Conservation (phyloP, 305 asterid genomes). For the Plantago coronopus region DNA sequence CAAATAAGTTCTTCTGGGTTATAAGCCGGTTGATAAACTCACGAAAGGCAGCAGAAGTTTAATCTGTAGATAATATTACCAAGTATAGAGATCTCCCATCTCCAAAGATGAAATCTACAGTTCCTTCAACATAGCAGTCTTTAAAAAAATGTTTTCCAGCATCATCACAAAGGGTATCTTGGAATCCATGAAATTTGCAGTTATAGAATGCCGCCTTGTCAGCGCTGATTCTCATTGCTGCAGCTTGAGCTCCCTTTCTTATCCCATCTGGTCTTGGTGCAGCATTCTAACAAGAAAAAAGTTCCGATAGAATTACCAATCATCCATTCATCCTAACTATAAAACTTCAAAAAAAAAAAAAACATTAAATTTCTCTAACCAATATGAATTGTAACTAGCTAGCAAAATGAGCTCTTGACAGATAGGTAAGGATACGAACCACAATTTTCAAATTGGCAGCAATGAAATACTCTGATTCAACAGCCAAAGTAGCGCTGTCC, state of each 20-base stretch:
- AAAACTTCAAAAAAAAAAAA: no score
- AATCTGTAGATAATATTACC: no score
- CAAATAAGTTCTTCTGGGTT: background rate
- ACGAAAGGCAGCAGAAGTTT: no score
- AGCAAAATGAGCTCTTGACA: background rate
- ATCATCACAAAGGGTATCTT: constrained; percentile 75
- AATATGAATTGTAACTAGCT: no score
- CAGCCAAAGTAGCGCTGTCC: constrained; percentile 54
- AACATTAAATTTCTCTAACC: background rate
- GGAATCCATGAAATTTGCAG: constrained; percentile 60
- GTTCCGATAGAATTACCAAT: background rate
- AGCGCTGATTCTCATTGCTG: constrained; percentile 55
- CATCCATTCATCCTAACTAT: no score
- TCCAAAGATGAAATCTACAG: constrained; percentile 79
- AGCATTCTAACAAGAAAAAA: constrained; percentile 34
- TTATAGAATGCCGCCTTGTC: constrained; percentile 59
- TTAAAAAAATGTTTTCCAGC: constrained; percentile 65
- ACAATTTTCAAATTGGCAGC: constrained; percentile 42
- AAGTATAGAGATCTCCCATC: constrained; percentile 59
- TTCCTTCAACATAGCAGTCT: constrained; percentile 83
- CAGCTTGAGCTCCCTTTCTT: constrained; percentile 47
- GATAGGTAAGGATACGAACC: constrained; percentile 36
- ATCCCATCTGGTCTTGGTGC: constrained; percentile 65
- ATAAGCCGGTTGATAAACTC: background rate
- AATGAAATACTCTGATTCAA: constrained; percentile 49